Evolutionary conservation across 2,329 filamentous ascomycete species (phyloP), one percentile per base, ranked within the genome.

Genomic region (Ascocoryne sarcoides): DNA sequence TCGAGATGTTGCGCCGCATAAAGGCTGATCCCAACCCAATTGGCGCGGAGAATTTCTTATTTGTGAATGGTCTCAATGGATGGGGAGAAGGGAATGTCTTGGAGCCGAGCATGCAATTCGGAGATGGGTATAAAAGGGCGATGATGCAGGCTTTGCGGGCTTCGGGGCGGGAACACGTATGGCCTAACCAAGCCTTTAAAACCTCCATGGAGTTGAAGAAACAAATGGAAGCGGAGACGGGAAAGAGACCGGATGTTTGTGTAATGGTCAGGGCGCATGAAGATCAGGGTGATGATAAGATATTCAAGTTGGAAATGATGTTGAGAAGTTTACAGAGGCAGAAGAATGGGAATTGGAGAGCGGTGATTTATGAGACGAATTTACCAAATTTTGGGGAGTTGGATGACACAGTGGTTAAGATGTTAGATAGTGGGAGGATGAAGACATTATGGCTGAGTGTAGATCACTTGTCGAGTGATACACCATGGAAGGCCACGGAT

Each of bases 41-140:
- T n/a, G 43, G 43, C 2, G 28, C 43, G 4, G 43, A 45, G 16
- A 45, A 45, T 15, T 45, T 45, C 26, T 37, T 45, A 26, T 45
- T 45, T 12, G 36, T 45, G 5, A 45, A 45, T 19, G 43, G 39
- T 4, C 30, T 45, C 16, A 45, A 45, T 18, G 43, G 42, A 32
- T 45, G 43, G 43, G 43, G 43, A 8, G 43, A 45, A 14, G 43
- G 43, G 1, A 45, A 45, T 18, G 9, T 37, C 4, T 32, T 45
- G 10, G 43, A 45, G 18, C 43, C 43, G 1, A 45, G 43, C 20
- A 39, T 26, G 10, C 43, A 45, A 14, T 45, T 45, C 21, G 43
- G 43, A 10, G 21, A 42, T 26, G 43, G 43, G 8, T 45, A 45
- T 42, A 39, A 36, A 16, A 21, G 16, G 5, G 43, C 43, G 1